Evolutionary conservation across 805 yeast genomes (phyloP).

Genomic region (Saccharomycopsis microspora): DNA sequence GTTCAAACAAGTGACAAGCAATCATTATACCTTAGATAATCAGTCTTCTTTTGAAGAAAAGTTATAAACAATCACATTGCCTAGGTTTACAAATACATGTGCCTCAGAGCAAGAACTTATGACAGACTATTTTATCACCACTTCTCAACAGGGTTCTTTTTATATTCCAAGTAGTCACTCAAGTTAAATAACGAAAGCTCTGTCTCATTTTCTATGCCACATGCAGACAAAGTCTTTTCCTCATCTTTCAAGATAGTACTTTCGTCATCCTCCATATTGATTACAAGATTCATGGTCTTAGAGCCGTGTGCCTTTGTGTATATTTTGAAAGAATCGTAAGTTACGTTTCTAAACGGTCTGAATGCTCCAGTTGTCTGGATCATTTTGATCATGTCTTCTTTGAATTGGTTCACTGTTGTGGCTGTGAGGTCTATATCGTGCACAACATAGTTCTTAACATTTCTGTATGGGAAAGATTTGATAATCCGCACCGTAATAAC

Average conservation of each 20-base stretch:
- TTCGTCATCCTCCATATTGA: constrained; percentile 77
- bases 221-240: constrained; percentile 33
- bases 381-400: constrained; percentile 35
- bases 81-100: too few species aligned
- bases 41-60: too few species aligned
- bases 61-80: too few species aligned
- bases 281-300: constrained; percentile 84
- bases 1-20: too few species aligned
- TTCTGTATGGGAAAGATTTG: constrained; percentile 86
- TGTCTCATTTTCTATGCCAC: constrained; percentile 75
- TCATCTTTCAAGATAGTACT: constrained; percentile 51
- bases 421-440: constrained; percentile 57
- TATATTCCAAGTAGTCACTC: constrained; percentile 54
- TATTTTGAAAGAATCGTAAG: constrained; percentile 66
- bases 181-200: constrained; percentile 76
- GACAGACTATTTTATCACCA: constrained; percentile 39
- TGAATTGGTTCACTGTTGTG: constrained; percentile 55
- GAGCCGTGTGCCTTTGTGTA: constrained; percentile 94
- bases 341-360: constrained; percentile 74
- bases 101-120: too few species aligned
- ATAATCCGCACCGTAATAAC: constrained; percentile 77
- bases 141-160: constrained; percentile 78
- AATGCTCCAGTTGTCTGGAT: constrained; percentile 51
- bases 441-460: constrained; percentile 66
- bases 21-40: too few species aligned